Evolutionary conservation across 2,329 filamentous ascomycete genomes (phyloP).

Genomic region (Arthrinium puccinioides): DNA sequence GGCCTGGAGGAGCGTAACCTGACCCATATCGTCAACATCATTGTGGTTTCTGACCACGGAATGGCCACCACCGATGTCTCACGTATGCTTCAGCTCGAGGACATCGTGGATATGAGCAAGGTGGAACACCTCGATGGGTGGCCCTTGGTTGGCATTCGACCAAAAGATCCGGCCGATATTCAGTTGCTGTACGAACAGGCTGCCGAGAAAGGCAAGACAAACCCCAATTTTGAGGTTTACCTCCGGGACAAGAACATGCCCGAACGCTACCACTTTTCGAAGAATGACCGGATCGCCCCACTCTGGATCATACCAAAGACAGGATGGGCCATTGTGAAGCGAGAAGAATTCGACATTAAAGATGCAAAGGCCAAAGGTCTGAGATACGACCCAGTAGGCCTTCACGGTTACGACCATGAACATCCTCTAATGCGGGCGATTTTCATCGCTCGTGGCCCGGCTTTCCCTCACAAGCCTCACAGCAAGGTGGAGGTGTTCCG

Average conservation of each 20-base stretch:
- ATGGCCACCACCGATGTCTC: constrained; percentile 89
- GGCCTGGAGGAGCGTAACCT: constrained; percentile 78
- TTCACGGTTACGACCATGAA: constrained; percentile 94
- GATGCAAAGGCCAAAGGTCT: constrained; percentile 56
- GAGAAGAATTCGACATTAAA: constrained; percentile 68
- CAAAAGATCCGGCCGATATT: constrained; percentile 62
- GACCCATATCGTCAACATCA: constrained; percentile 82
- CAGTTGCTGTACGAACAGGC: constrained; percentile 58
- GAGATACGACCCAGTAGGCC: constrained; percentile 71
- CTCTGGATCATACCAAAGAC: constrained; percentile 90
- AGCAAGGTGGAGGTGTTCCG: constrained; percentile 76
- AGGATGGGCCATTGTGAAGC: constrained; percentile 85
- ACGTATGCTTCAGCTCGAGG: constrained; percentile 81
- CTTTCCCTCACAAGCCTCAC: constrained; percentile 80
- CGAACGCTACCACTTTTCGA: constrained; percentile 80
- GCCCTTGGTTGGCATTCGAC: constrained; percentile 84
- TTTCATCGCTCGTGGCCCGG: constrained; percentile 85
- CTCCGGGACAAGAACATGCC: constrained; percentile 85
- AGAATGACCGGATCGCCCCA: constrained; percentile 84
- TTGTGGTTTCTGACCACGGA: constrained; percentile 95
- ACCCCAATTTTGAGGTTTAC: constrained; percentile 77
- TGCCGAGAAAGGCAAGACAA: constrained; percentile 46
- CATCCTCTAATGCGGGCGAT: constrained; percentile 95
- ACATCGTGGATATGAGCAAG: constrained; percentile 69
- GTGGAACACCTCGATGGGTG: constrained; percentile 88